Evolutionary conservation across 495 filamentous ascomycete genomes (phyloP).

Genomic region (Bathelium albidoporum): DNA sequence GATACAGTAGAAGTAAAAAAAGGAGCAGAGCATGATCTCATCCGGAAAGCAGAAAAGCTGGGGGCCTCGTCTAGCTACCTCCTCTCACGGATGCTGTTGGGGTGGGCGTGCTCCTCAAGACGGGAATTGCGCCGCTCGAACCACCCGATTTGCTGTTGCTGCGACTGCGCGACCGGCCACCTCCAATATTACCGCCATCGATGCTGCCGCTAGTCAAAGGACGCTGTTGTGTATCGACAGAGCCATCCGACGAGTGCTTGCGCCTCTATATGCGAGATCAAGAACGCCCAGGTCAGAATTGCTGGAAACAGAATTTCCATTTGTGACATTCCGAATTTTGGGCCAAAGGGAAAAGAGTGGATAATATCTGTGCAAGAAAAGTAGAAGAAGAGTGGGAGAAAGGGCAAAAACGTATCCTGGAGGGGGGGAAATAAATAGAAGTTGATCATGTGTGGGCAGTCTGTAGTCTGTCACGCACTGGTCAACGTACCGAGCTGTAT

Average conservation of each 20-base stretch:
- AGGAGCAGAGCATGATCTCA: background rate
- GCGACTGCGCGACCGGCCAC: background rate
- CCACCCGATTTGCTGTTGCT: conserved; percentile 1
- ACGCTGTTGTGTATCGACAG: background rate
- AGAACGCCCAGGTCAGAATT: conserved; percentile 2
- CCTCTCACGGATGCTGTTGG: conserved; percentile 1
- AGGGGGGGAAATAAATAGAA: background rate
- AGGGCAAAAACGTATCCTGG: background rate
- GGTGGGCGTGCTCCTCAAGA: background rate
- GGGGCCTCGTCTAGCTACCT: background rate
- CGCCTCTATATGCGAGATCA: conserved; percentile 4
- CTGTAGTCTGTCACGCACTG: conserved; percentile 8
- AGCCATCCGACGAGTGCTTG: conserved; percentile 2
- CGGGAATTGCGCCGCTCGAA: background rate
- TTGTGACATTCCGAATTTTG: background rate
- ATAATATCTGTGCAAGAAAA: background rate
- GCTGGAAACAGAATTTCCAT: background rate
- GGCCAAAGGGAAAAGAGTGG: background rate
- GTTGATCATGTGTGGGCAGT: conserved; percentile 5
- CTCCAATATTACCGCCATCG: background rate
- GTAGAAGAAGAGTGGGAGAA: background rate
- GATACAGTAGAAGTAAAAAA: background rate
- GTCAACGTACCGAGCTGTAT: conserved; percentile 36
- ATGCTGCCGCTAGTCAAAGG: background rate
- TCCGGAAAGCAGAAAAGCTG: background rate